Conservation (phyloP, 2,329 filamentous ascomycete genomes). For the Ilyonectria sp. region DNA sequence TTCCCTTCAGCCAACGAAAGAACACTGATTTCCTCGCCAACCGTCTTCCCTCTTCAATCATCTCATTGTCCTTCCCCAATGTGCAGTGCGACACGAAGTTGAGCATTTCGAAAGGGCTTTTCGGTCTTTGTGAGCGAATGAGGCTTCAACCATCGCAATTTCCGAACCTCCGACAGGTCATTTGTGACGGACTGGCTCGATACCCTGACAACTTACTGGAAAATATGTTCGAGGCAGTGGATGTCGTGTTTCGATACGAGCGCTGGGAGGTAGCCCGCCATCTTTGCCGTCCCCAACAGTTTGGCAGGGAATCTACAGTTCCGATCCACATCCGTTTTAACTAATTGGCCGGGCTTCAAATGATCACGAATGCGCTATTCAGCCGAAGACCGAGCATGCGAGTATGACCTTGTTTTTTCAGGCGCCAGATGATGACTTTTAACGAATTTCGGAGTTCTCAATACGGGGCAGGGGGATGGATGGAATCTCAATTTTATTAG, state of each 20-base stretch:
- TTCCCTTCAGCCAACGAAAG: neutral
- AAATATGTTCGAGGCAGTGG: neutral
- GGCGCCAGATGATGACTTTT: too few species aligned
- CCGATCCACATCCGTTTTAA: too few species aligned
- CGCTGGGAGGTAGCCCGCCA: too few species aligned
- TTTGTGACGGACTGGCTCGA: neutral
- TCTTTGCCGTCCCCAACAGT: too few species aligned
- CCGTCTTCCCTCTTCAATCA: neutral
- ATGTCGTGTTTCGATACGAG: neutral
- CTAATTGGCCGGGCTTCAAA: too few species aligned
- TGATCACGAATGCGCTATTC: too few species aligned
- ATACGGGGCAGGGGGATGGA: too few species aligned
- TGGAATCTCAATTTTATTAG: too few species aligned
- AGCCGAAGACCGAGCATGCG: too few species aligned
- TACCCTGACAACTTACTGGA: neutral
- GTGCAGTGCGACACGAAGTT: neutral
- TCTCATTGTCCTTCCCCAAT: neutral
- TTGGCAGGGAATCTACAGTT: too few species aligned
- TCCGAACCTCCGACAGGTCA: neutral
- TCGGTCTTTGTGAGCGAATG: neutral
- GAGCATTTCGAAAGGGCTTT: neutral
- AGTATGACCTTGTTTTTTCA: too few species aligned
- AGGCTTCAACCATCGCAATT: neutral
- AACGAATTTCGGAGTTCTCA: too few species aligned
- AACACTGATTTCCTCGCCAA: neutral